phyloP scores from a whole-genome alignment of 108 stramenopile species.

The Skeletonema marinoi region DNA sequence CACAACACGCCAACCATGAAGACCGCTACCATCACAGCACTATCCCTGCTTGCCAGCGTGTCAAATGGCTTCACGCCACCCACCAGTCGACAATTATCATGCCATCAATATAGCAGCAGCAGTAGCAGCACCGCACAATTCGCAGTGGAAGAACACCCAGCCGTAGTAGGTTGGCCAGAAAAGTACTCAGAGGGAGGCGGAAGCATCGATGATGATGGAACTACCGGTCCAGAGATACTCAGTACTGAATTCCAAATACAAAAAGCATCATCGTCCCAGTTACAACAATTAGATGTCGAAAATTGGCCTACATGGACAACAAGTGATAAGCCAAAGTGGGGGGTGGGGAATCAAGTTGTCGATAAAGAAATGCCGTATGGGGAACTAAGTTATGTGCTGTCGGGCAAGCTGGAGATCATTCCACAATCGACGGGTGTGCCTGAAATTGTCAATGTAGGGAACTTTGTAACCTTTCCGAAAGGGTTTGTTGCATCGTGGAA shows the following conservation, averaged over 20 bases:
- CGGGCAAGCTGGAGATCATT: conserved; percentile 7
- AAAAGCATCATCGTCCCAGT: not conserved
- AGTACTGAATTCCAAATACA: conserved; percentile 8
- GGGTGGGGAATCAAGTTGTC: conserved; percentile 11
- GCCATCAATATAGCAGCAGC: not conserved
- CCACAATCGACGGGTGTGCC: conserved; percentile 4
- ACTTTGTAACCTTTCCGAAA: conserved; percentile 10
- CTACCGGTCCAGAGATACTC: conserved; percentile 7
- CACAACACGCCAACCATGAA: too few species aligned
- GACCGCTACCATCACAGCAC: too few species aligned
- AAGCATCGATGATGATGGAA: not conserved
- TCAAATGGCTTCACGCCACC: too few species aligned
- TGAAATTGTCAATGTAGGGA: conserved; percentile 6
- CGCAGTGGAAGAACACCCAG: not conserved
- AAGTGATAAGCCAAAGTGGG: conserved; percentile 12
- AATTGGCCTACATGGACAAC: conserved; percentile 25
- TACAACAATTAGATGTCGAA: conserved; percentile 5
- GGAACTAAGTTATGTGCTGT: not conserved
- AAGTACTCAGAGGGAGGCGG: not conserved
- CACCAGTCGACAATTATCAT: too few species aligned
- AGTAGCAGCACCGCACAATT: too few species aligned
- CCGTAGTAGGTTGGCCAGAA: not conserved
- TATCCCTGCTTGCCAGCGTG: too few species aligned
- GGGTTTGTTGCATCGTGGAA: conserved; percentile 10
- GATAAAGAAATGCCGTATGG: conserved; percentile 30